Evolutionary conservation across 306 rosid genomes (phyloP), one percentile per base, ranked within the genome.

Genomic region (Fragaria vesca): DNA sequence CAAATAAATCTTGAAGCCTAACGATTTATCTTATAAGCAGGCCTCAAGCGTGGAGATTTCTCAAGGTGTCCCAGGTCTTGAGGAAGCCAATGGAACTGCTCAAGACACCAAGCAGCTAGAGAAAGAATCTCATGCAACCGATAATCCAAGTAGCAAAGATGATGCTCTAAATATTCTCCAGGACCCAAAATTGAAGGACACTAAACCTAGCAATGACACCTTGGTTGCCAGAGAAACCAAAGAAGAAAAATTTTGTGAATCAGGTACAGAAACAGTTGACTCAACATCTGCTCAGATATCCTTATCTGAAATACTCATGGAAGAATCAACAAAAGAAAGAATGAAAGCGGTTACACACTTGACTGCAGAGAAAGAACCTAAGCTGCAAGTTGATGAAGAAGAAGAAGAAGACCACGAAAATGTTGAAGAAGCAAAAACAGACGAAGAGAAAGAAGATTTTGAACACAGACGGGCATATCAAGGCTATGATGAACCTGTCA

Each of bases 401-500:
- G 79, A 84, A 82, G 83, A 73, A 51, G 66, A 77, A 73, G 80
- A 52, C 8, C 72, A 54, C 8, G 81, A 65, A 66, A 48, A 10
- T 13, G 79, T 12, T 6, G 85, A 76, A 54, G 81, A 75, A 42
- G 68, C 51, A 58, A 77, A 62, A 74, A 32, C 11, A 10, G 81
- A 51, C 13, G 73, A 34, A 32, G 86, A 80, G 45, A 84, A 71
- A 30, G 81, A 75, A 4, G 82, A 71, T 5, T 48, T 5, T 73
- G 85, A 81, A 30, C 84, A 80, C 4, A 80, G 73, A 73, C 46
- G 60, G 5, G 58, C 69, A 61, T 82, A 67, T 17, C 58, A 78
- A 4, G 71, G 73, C 36, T 76, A 67, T 8, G 87, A 84, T 58
- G 75, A 82, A 51, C 80, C 81, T 5, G 83, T 68, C 50, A 57